These are phyloP conservation scores for Aspergillus sergii DNA, from an alignment of 2,329 filamentous ascomycete genomes.

Conservation along the genomic window DNA sequence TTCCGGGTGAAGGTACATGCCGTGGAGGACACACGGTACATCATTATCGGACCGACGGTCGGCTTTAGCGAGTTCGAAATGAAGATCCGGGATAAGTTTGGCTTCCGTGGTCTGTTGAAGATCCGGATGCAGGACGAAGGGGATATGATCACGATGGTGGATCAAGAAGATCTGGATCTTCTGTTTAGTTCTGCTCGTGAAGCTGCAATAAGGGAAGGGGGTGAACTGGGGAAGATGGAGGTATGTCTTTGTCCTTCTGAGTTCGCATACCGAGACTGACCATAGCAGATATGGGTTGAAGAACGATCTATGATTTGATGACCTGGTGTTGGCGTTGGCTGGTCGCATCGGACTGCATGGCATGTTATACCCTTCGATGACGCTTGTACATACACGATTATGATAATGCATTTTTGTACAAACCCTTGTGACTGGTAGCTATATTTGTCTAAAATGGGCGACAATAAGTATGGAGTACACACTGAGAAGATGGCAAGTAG, in stretches of 20 bases:
- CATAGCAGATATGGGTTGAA: slow-evolving; percentile 47
- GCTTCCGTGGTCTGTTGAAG: slow-evolving; percentile 61
- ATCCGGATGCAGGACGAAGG: slow-evolving; percentile 92
- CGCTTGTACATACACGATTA: background rate
- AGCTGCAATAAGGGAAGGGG: slow-evolving; percentile 70
- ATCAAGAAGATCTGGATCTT: slow-evolving; percentile 95
- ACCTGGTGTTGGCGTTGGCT: slow-evolving; percentile 9
- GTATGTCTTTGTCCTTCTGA: slow-evolving; percentile 56
- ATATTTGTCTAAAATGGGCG: background rate
- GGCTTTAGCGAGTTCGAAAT: slow-evolving; percentile 77
- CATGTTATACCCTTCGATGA: slow-evolving; percentile 23
- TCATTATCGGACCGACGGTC: slow-evolving; percentile 75
- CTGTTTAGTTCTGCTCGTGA: slow-evolving; percentile 71
- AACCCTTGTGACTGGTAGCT: too few relatives aligned
- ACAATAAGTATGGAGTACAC: background rate
- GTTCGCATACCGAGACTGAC: slow-evolving; percentile 12
- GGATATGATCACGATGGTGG: slow-evolving; percentile 96
- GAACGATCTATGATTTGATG: slow-evolving; percentile 32
- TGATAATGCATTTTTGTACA: background rate
- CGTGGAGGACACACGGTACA: slow-evolving; percentile 83
- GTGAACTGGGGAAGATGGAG: slow-evolving; percentile 92
- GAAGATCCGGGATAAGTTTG: slow-evolving; percentile 85
- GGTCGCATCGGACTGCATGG: slow-evolving; percentile 8
- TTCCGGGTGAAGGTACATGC: slow-evolving; percentile 90
- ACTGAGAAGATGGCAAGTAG: background rate